Conservation (phyloP, 139 green algal genomes). For the Eudorina sp. region DNA sequence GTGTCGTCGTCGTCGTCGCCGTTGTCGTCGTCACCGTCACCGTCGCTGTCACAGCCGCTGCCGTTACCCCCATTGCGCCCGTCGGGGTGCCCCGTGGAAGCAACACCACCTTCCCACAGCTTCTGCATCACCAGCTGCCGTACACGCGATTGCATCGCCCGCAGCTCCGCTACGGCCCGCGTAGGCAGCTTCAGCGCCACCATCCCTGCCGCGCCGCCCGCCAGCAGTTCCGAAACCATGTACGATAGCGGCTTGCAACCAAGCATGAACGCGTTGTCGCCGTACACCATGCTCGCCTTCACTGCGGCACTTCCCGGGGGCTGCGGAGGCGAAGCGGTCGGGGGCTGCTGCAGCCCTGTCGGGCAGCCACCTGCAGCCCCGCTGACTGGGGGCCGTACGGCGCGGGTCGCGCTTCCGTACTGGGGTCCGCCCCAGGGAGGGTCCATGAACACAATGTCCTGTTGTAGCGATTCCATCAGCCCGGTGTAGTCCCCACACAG, state of each 20-base stretch:
- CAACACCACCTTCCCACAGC: background rate
- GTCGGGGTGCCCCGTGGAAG: too few species aligned
- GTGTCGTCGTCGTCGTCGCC: too few species aligned
- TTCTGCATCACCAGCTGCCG: background rate
- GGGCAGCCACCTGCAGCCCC: too few species aligned
- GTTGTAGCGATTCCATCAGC: background rate
- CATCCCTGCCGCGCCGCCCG: background rate
- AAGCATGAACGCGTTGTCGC: constrained; percentile 6
- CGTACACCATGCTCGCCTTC: background rate
- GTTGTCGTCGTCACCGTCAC: too few species aligned
- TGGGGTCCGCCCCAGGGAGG: constrained; percentile 48
- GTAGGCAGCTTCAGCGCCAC: constrained; percentile 46
- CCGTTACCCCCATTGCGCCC: background rate
- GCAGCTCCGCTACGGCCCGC: background rate
- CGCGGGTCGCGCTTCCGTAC: constrained; percentile 23
- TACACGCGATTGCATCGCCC: constrained; percentile 24
- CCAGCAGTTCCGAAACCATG: constrained; percentile 18
- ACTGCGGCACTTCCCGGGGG: too few species aligned
- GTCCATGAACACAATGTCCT: constrained; percentile 52
- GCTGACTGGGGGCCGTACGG: too few species aligned
- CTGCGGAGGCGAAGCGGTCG: too few species aligned
- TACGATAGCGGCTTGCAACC: background rate
- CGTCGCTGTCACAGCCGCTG: background rate
- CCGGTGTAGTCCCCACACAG: constrained; percentile 28
- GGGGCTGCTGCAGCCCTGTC: too few species aligned